These are phyloP conservation scores for Auricularia heimuer DNA, from an alignment of 768 basidiomycete genomes.

Conservation along the genomic window DNA sequence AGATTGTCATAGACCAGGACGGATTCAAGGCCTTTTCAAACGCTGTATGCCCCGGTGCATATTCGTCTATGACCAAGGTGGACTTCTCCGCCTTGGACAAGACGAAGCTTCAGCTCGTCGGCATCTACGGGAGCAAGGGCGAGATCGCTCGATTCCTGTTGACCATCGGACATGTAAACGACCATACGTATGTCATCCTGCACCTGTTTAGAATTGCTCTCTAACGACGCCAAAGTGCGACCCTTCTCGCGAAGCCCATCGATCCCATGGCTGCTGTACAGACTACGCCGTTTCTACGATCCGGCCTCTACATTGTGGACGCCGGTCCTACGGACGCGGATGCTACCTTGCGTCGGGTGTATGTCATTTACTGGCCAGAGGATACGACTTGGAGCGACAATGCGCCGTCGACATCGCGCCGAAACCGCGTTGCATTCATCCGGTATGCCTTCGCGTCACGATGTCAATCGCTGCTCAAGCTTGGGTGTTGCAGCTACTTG, in stretches of 20 bases:
- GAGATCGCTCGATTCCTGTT: slow-evolving; percentile 39
- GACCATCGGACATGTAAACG: slow-evolving; percentile 27
- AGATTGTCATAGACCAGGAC: slow-evolving; percentile 49
- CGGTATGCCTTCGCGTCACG: slow-evolving; percentile 25
- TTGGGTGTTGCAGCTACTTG: slow-evolving; percentile 35
- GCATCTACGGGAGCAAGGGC: slow-evolving; percentile 46
- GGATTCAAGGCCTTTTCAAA: slow-evolving; percentile 42
- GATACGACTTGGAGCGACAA: slow-evolving; percentile 48
- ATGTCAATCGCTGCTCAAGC: not conserved
- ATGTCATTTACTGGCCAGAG: slow-evolving; percentile 55
- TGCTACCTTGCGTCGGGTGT: slow-evolving; percentile 19
- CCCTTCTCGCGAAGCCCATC: not conserved
- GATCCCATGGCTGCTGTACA: not conserved
- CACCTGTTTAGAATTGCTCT: not conserved
- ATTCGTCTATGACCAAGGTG: slow-evolving; percentile 43
- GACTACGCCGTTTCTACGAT: slow-evolving; percentile 25
- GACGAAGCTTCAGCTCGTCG: slow-evolving; percentile 37
- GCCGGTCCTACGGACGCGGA: slow-evolving; percentile 11
- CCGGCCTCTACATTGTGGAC: slow-evolving; percentile 39
- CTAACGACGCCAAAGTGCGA: not conserved
- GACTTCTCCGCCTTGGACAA: slow-evolving; percentile 45
- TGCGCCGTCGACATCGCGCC: slow-evolving; percentile 31
- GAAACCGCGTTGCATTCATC: slow-evolving; percentile 55
- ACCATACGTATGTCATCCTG: slow-evolving; percentile 27
- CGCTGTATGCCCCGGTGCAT: slow-evolving; percentile 39